phyloP scores from a whole-genome alignment of 768 basidiomycete genomes.

The Pseudohyphozyma bogoriensis region DNA sequence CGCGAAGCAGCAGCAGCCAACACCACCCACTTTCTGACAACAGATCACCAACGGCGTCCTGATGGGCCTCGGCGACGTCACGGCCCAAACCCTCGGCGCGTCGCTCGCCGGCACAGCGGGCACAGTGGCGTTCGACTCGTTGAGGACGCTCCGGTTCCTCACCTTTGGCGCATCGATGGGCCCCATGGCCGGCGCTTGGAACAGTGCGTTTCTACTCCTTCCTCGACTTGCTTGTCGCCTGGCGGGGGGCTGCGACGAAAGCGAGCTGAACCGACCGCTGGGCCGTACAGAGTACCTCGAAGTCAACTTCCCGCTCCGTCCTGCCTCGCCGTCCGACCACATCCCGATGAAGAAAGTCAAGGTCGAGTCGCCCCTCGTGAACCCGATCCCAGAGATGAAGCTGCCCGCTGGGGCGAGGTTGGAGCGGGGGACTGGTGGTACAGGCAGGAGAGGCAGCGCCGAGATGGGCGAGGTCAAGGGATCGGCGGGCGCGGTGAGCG shows the following conservation, averaged over 20 bases:
- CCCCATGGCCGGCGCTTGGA: constrained; percentile 28
- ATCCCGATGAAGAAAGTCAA: constrained; percentile 7
- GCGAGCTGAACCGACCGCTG: background rate
- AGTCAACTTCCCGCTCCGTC: constrained; percentile 28
- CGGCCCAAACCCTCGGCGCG: background rate
- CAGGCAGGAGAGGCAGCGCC: background rate
- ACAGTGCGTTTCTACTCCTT: constrained; percentile 9
- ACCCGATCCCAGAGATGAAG: constrained; percentile 22
- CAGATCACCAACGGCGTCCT: background rate
- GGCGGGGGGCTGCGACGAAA: no score
- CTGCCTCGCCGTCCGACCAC: background rate
- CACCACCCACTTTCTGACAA: background rate
- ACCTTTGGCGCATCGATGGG: constrained; percentile 29
- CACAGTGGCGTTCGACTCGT: constrained; percentile 1
- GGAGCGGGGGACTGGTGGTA: constrained; percentile 8
- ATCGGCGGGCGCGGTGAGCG: background rate
- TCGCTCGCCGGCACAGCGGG: background rate
- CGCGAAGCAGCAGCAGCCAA: background rate
- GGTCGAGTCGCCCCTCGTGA: constrained; percentile 19
- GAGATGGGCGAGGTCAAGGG: background rate
- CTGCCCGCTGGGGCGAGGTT: constrained; percentile 12
- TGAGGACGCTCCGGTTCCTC: constrained; percentile 13
- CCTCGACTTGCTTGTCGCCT: background rate
- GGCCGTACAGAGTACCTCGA: constrained; percentile 26
- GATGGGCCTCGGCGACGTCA: background rate